Evolutionary conservation across 306 rosid genomes (phyloP), one percentile per base, ranked within the genome.

Genomic region (Cyclanthera cordifolia): DNA sequence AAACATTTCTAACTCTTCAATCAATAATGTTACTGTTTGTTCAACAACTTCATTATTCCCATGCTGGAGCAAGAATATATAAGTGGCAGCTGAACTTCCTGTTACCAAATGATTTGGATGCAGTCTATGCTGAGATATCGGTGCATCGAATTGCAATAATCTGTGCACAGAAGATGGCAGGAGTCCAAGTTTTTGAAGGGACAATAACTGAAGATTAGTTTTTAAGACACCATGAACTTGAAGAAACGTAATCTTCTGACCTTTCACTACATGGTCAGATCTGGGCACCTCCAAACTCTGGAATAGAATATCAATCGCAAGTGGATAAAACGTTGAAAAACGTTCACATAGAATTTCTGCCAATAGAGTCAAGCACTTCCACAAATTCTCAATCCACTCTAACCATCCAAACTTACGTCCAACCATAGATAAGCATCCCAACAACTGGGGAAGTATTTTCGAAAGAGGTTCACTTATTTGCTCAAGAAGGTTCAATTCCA

Each of bases 391-490:
- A 58, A 88, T 83, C 97, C 97, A 91, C 58, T 88, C 90, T 17
- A 84, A 78, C 97, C 97, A 91, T 57, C 96, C 97, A 64, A 91
- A 91, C 72, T 88, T 87, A 80, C 75, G 79, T 76, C 97, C 97
- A 48, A 91, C 84, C 79, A 87, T 70, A 47, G 96, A 86, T 74
- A 91, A 75, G 63, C 97, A 91, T 20, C 83, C 81, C 77, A 91
- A 83, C 81, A 91, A 74, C 66, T 81, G 85, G 17, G 96, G 97
- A 66, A 88, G 71, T 85, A 86, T 74, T 66, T 76, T 78, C n/a
- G 70, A 71, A 43, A 91, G 95, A 41, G 96, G 90, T 34, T 88
- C 96, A 55, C 70, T 81, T 53, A 91, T 91, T 66, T 91, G 95
- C 79, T 84, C 95, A 67, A 91, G 91, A 69, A 88, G 51, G 74